Evolutionary conservation across 129 eudicot species (phyloP), one percentile per base, ranked within the genome.

Genomic region (Chrysanthemum makinoi): DNA sequence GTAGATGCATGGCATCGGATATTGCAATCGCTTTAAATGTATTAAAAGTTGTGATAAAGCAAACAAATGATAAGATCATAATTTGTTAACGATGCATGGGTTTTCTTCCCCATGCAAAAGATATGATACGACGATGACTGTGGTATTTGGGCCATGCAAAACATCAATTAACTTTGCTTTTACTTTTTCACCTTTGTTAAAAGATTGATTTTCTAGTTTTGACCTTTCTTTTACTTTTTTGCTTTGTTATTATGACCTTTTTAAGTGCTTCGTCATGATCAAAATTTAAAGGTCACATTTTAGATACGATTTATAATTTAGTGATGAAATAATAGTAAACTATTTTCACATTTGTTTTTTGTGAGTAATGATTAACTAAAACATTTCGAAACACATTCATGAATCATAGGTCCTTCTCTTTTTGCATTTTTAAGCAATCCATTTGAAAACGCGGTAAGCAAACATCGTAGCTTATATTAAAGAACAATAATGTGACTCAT

Each of bases 11-110:
- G 68, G 68, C 68, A 43, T 64, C 20, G 68, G 52, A 17, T 64
- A 33, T 43, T 39, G 51, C 68, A 64, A 68, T 60, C 52, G 56
- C 80, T 76, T 76, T 68, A 59, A 8, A 57, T 62, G 28, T 50
- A 73, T 66, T 5, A 76, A 76, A 76, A 76, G 75, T 4, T 28
- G 71, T n/a, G 71, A 73, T 57, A 57, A 73, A 73, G 67, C 33
- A 35, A 67, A 53, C 62, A 68, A 68, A 68, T 76, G 69, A 76
- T 76, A 76, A 33, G 80, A 76, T 59, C 69, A 76, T 76, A 69
- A 76, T 76, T 76, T 68, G 66, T 48, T 60, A 68, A 76, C 75
- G 80, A 58, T 76, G 80, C 75, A 76, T 76, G 80, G 80, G 75
- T 68, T 59, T 76, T 68, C 74, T 76, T 76, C 63, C 80, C 75